Evolutionary conservation across 2,329 filamentous ascomycete genomes (phyloP).

Genomic region (Exophiala aquamarina): DNA sequence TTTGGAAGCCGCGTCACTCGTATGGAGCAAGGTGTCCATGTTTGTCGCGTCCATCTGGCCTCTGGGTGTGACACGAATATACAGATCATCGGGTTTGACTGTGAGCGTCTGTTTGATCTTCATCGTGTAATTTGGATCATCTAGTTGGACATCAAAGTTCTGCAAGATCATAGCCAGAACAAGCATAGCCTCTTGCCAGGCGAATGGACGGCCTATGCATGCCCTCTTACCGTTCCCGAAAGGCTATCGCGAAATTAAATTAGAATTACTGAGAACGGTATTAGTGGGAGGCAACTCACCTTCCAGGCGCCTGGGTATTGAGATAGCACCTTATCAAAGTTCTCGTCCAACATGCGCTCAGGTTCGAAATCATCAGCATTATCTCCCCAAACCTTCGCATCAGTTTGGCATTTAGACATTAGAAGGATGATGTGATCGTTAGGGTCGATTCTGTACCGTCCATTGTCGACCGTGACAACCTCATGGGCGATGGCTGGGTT

Average conservation of each 20-base stretch:
- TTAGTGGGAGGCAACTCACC: slow-evolving; percentile 2
- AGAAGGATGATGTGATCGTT: slow-evolving; percentile 52
- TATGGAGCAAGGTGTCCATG: slow-evolving; percentile 37
- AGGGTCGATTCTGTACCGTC: slow-evolving; percentile 62
- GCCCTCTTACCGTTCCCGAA: slow-evolving; percentile 70
- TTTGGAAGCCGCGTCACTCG: too few relatives aligned
- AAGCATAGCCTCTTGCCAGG: slow-evolving; percentile 69
- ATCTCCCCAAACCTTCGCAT: slow-evolving; percentile 63
- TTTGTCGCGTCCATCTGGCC: slow-evolving; percentile 44
- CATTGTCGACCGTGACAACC: slow-evolving; percentile 51
- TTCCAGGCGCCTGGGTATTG: slow-evolving; percentile 14
- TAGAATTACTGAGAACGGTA: background rate
- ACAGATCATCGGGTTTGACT: slow-evolving; percentile 55
- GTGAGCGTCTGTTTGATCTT: slow-evolving; percentile 38
- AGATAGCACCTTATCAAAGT: slow-evolving; percentile 58
- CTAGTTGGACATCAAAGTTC: slow-evolving; percentile 66
- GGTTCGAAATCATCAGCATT: slow-evolving; percentile 67
- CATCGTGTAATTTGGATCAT: slow-evolving; percentile 53
- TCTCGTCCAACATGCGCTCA: slow-evolving; percentile 69
- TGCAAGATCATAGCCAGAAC: slow-evolving; percentile 65
- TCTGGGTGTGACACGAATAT: slow-evolving; percentile 59
- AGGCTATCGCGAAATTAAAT: slow-evolving; percentile 52
- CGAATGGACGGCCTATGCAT: slow-evolving; percentile 72
- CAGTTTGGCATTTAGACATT: slow-evolving; percentile 57
- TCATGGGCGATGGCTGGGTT: slow-evolving; percentile 31